Conservation (phyloP, 2,329 filamentous ascomycete species). For the Colletotrichum sp. region DNA sequence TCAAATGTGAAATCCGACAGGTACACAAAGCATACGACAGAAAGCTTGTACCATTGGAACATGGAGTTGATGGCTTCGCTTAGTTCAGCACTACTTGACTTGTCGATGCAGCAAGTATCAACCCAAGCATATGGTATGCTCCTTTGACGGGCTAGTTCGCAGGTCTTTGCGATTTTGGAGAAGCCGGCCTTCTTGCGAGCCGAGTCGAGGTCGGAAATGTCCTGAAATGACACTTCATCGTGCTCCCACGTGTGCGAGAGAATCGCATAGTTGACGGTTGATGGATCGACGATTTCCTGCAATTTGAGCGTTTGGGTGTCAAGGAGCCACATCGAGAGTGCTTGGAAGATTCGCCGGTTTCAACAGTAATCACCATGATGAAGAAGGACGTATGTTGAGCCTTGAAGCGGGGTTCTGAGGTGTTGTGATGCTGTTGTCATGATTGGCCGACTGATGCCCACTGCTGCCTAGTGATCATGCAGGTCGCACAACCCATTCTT, state of each 20-base stretch:
- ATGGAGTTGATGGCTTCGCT: slow-evolving; percentile 23
- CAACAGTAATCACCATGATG: no score
- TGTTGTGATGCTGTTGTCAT: background rate
- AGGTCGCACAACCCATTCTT: background rate
- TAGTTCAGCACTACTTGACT: slow-evolving; percentile 25
- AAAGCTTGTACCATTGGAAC: slow-evolving; percentile 23
- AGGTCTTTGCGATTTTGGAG: slow-evolving; percentile 2
- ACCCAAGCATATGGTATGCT: slow-evolving; percentile 23
- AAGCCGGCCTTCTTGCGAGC: background rate
- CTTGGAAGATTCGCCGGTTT: no score
- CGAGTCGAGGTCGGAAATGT: background rate
- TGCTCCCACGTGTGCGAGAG: slow-evolving; percentile 30
- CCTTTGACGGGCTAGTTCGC: background rate
- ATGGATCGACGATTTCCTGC: background rate
- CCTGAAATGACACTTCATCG: slow-evolving; percentile 25
- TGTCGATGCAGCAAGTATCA: slow-evolving; percentile 30
- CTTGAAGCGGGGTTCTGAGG: background rate
- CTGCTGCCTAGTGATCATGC: background rate
- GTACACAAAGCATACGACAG: slow-evolving; percentile 22
- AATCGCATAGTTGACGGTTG: slow-evolving; percentile 22
- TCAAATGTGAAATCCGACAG: background rate
- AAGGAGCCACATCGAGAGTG: background rate
- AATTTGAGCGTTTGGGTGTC: background rate
- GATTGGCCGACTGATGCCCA: background rate
- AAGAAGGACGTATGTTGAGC: background rate